These are phyloP conservation scores for Urochloa ruziziensis DNA, from an alignment of 176 grass and related monocot species.

Conservation along the genomic window DNA sequence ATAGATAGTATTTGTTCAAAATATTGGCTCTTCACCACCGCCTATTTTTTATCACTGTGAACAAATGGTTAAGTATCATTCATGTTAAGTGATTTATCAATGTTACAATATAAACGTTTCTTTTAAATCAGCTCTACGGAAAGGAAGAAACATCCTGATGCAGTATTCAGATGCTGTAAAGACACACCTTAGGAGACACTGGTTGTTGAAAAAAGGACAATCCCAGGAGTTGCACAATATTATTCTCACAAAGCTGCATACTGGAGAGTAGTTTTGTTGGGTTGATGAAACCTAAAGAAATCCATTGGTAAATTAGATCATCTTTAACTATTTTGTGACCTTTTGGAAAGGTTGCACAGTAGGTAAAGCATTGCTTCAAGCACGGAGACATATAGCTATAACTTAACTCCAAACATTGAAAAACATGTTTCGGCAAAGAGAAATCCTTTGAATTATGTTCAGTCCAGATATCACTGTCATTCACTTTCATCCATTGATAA, in stretches of 20 bases:
- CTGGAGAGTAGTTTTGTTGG: neutral
- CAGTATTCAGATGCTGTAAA: neutral
- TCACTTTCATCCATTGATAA: neutral
- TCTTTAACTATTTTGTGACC: neutral
- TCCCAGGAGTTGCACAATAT: neutral
- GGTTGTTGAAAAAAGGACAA: neutral
- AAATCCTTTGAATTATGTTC: neutral
- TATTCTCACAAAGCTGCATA: neutral
- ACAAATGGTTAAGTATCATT: too few species aligned
- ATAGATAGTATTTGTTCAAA: too few species aligned
- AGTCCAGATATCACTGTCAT: neutral
- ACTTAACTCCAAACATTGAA: neutral
- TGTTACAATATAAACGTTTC: too few species aligned
- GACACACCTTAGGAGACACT: neutral
- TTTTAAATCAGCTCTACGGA: neutral
- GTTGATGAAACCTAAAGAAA: neutral
- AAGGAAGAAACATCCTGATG: neutral
- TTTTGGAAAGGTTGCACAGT: constrained; percentile 28
- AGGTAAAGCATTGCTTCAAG: neutral
- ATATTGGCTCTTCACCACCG: too few species aligned
- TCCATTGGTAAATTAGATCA: constrained; percentile 41
- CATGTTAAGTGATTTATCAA: too few species aligned
- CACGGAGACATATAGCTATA: neutral
- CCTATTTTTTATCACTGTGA: too few species aligned
- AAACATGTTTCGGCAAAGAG: neutral